Base-by-base conservation (phyloP, 495 filamentous ascomycete species). In the Chaetomium tenue region DNA sequence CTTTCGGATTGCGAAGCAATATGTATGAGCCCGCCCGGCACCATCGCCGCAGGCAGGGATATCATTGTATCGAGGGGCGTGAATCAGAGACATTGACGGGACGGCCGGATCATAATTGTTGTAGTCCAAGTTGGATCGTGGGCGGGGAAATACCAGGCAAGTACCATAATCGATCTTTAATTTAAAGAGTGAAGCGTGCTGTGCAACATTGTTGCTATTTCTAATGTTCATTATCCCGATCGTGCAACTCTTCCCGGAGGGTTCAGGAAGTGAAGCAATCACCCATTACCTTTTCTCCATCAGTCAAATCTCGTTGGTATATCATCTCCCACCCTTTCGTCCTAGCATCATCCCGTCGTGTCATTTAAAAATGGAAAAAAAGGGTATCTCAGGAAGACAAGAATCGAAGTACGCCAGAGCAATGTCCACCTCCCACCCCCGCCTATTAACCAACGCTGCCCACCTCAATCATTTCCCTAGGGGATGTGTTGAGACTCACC, bases 371-470 rank as follows among this genome's bases (percentile, higher is more conserved):
- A 61, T 50, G 47, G 50, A 58, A 63, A 57, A 62, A 50, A 20
- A 18, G 70, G 70, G 70, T 71, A 71, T 71, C 70, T 69, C 48
- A 47, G 62, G 46, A 68, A 18, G 64, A 63, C 61, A 62, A 63
- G 64, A 67, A 66, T 61, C 59, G 61, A 64, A 68, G n/a, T 18
- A 50, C 58, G 44, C 58, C 46, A n/a, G 28, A n/a, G 16, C 40
- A 28, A 33, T 28, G 33, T 12, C 52, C 30, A 33, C 22, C n/a
- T n/a, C 15, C 12, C 16, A 44, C 28, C 26, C 2, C 22, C 48
- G 15, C 11, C 48, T 12, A 8, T 7, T 39, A 4, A 44, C 37
- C 18, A n/a, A 37, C 33, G 9, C 33, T 7, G 33, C 1, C 33
- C 8, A 33, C 33, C 22, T 28, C 55, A 16, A 22, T 25, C 40